Base-by-base conservation (phyloP, 768 basidiomycete species). In the Leccinellum luteum region DNA sequence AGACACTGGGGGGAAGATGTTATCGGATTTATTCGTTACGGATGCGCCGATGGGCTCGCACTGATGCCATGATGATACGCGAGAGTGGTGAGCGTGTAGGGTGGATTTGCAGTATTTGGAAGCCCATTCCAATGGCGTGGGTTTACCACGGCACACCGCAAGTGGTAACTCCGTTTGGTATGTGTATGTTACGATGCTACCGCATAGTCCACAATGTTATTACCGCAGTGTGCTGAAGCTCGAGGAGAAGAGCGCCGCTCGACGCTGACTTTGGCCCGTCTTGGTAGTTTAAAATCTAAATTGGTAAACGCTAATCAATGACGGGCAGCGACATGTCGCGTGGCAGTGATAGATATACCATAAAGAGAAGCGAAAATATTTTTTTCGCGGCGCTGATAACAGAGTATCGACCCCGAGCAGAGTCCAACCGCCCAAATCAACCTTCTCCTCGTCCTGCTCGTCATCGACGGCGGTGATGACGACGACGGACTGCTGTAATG, bases 21-120 rank as follows among this genome's bases (percentile, higher is more conserved):
- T 4, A 64, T 80, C 35, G 78, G 80, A n/a, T 84, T 87, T 71
- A 76, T 79, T 38, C 77, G 83, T 54, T 78, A 78, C 64, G 85
- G 81, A 10, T 85, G 79, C 60, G 63, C 60, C 27, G 86, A 88
- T 66, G 79, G 80, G 5, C 73, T 86, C 58, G 75, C 78, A 21
- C 65, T 86, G 58, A 80, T 86, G 79, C 79, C 78, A 60, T 76
- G 74, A 75, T 27, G 34, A 45, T 45, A 56, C 51, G 52, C 54
- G 52, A 51, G 25, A 43, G 9, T 28, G 41, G 52, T 31, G 52
- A 13, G 55, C 57, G 64, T 64, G 65, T 66, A 57, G n/a, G 38
- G n/a, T 51, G 55, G 51, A 25, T 30, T 65, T 67, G 66, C 66
- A 68, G 65, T 66, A 67, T 66, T 67, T 69, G 67, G 66, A 64